These are phyloP conservation scores for Erigeron philadelphicus DNA, from an alignment of 140 eudicot species.

Conservation along the genomic window DNA sequence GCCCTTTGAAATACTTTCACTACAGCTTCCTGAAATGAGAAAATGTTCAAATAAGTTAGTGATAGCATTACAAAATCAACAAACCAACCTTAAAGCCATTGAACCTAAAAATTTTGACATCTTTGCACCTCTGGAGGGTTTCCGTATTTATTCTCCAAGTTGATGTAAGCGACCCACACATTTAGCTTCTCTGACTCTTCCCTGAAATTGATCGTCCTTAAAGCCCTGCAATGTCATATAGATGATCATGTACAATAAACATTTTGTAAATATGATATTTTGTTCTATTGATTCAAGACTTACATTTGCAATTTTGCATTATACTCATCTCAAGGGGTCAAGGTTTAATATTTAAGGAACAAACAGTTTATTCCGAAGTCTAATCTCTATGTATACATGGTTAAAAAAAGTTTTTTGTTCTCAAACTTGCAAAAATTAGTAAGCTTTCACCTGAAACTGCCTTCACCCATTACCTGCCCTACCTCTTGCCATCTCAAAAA, in stretches of 20 bases:
- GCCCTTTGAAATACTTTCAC: constrained; percentile 69
- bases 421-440: background rate
- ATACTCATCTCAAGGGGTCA: background rate
- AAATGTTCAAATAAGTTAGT: background rate
- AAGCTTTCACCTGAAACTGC: background rate
- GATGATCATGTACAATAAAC: background rate
- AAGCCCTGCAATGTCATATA: constrained; percentile 50
- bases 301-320: background rate
- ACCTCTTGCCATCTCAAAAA: background rate
- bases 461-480: no score
- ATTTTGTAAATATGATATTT: background rate
- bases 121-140: constrained; percentile 73
- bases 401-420: background rate
- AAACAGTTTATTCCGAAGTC: background rate
- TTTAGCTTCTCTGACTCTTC: constrained; percentile 83
- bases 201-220: constrained; percentile 71
- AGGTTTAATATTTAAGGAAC: background rate
- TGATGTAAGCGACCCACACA: constrained; percentile 82
- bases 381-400: background rate
- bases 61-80: background rate
- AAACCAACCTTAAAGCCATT: no score
- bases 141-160: constrained; percentile 76
- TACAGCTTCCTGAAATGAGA: constrained; percentile 56
- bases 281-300: background rate
- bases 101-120: background rate